A percentile compares a stretch with the other conserved stretches of the same genome.
These are phyloP conservation scores for Euphorbia peplus DNA, from an alignment of 345 rosid species.

Conservation along the genomic window DNA sequence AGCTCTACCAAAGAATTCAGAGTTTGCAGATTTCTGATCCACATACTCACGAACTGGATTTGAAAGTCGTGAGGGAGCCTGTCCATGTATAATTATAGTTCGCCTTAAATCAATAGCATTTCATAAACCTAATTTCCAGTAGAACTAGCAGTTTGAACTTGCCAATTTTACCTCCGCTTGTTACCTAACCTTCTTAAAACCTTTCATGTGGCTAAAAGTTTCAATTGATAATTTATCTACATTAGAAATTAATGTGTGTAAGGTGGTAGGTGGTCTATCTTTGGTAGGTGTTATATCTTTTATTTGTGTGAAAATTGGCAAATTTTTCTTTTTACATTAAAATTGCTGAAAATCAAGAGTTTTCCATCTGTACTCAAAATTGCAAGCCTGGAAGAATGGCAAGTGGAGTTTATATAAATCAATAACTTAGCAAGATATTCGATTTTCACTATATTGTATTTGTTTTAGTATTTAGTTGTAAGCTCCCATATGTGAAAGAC, in stretches of 20 bases:
- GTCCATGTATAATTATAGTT: too few species aligned
- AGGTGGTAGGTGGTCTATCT: background rate
- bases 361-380: background rate
- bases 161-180: background rate
- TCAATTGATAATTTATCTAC: background rate
- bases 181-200: background rate
- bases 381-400: background rate
- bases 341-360: background rate
- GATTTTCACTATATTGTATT: background rate
- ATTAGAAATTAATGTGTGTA: background rate
- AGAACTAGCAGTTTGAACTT: background rate
- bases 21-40: background rate
- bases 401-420: background rate
- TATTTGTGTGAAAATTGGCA: background rate
- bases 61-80: too few species aligned
- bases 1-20: background rate
- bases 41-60: too few species aligned
- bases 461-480: background rate
- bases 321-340: background rate
- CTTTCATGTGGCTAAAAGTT: background rate
- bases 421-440: background rate
- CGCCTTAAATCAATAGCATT: too few species aligned
- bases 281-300: background rate
- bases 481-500: background rate
- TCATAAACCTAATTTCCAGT: background rate